These are phyloP conservation scores for Aspergillus steynii DNA, from an alignment of 495 filamentous ascomycete species.

Conservation along the genomic window DNA sequence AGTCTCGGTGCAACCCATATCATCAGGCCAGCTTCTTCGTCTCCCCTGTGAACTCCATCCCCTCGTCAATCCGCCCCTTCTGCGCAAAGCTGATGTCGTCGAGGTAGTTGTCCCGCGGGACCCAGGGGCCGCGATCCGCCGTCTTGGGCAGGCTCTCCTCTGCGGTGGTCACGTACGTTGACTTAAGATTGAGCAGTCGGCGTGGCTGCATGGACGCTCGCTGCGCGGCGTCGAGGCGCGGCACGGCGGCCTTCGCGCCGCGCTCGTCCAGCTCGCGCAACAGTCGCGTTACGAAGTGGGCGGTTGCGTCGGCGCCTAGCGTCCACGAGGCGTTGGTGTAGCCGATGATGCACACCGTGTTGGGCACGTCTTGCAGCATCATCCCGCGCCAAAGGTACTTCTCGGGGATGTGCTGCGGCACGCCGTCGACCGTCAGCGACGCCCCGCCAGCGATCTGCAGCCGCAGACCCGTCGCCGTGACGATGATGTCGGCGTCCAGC, in stretches of 20 bases:
- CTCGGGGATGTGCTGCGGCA: conserved; percentile 42
- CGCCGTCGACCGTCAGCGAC: conserved; percentile 54
- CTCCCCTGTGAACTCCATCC: conserved; percentile 35
- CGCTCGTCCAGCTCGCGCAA: conserved; percentile 42
- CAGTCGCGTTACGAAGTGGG: conserved; percentile 46
- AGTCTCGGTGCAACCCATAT: neutral
- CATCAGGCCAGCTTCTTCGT: conserved; percentile 17
- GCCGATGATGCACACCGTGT: conserved; percentile 55
- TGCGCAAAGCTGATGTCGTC: conserved; percentile 52
- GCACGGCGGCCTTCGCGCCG: conserved; percentile 38
- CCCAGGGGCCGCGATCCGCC: conserved; percentile 54
- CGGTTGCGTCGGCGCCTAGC: conserved; percentile 56
- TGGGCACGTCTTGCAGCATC: conserved; percentile 63
- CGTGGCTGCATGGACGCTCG: conserved; percentile 31
- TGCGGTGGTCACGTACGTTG: conserved; percentile 51
- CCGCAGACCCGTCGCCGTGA: conserved; percentile 73
- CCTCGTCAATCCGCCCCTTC: conserved; percentile 45
- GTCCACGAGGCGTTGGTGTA: conserved; percentile 63
- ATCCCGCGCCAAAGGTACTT: conserved; percentile 59
- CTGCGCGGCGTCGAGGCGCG: conserved; percentile 36
- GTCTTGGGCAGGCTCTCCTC: conserved; percentile 42
- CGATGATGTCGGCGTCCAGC: conserved; percentile 68
- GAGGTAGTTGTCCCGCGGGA: conserved; percentile 53
- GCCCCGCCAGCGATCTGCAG: conserved; percentile 55
- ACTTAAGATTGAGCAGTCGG: conserved; percentile 46